A percentile compares a stretch with the other conserved stretches of the same genome.
phyloP scores from a whole-genome alignment of 2,329 filamentous ascomycete genomes.

The Verticillium klebahnii region DNA sequence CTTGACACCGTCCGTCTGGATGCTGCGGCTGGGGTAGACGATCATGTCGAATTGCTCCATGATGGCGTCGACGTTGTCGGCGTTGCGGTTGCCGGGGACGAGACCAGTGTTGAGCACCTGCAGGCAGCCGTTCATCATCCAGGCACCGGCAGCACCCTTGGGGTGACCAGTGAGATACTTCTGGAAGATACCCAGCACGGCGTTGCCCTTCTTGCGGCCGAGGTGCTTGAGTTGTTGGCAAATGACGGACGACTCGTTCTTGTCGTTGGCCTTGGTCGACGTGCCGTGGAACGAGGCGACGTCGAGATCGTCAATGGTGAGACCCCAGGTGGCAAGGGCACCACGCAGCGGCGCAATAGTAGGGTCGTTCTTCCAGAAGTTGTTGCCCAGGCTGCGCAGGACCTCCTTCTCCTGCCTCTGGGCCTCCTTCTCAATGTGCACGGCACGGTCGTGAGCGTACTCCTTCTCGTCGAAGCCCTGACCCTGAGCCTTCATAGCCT shows the following conservation, averaged over 20 bases:
- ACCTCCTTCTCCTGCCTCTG: slow-evolving; percentile 89
- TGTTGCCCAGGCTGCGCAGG: slow-evolving; percentile 89
- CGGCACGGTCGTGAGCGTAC: slow-evolving; percentile 78
- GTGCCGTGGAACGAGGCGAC: slow-evolving; percentile 99
- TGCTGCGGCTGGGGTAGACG: slow-evolving; percentile 89
- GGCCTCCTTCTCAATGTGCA: slow-evolving; percentile 83
- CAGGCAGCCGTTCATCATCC: slow-evolving; percentile 99
- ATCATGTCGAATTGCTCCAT: slow-evolving; percentile 99
- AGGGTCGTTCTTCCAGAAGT: slow-evolving; percentile 96
- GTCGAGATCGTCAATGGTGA: slow-evolving; percentile 91
- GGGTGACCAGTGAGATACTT: slow-evolving; percentile 98
- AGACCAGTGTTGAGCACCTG: slow-evolving; percentile 92
- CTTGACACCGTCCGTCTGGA: slow-evolving; percentile 97
- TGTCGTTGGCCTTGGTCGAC: slow-evolving; percentile 97
- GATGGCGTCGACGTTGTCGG: slow-evolving; percentile 91
- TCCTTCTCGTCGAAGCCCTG: slow-evolving; percentile 73
- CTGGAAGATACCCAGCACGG: slow-evolving; percentile 95
- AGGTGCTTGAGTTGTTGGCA: slow-evolving; percentile 95
- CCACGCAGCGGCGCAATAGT: slow-evolving; percentile 93
- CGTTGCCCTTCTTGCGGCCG: slow-evolving; percentile 93
- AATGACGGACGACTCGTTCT: slow-evolving; percentile 97
- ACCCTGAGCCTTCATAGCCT: slow-evolving; percentile 80
- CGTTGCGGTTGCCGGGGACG: slow-evolving; percentile 95
- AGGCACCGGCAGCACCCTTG: slow-evolving; percentile 97
- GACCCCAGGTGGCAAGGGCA: slow-evolving; percentile 94